Evolutionary conservation across 768 basidiomycete genomes (phyloP).

Genomic region (Kwoniella sp.): DNA sequence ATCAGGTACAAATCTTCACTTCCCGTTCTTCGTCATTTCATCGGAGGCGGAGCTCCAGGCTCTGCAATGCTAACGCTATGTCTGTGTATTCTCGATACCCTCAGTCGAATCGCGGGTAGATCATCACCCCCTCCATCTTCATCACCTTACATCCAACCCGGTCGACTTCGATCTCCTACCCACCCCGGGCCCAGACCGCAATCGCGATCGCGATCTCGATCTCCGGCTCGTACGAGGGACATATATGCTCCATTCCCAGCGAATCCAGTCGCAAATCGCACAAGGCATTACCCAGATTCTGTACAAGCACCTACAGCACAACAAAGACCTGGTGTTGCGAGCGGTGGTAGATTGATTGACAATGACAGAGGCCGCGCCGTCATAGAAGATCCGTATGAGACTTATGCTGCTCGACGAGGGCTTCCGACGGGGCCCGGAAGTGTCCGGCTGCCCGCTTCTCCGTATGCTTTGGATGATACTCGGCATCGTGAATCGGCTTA

Average conservation of each 20-base stretch:
- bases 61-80: too few species aligned
- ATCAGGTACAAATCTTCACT: too few species aligned
- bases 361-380: background rate
- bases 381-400: background rate
- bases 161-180: too few species aligned
- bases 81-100: too few species aligned
- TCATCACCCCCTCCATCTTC: background rate
- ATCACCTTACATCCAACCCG: background rate
- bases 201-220: slow-evolving; percentile 10
- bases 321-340: too few species aligned
- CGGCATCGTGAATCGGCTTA: background rate
- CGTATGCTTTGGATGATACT: background rate
- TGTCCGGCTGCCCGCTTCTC: background rate
- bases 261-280: background rate
- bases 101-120: slow-evolving; percentile 9
- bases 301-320: background rate
- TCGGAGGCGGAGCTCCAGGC: too few species aligned
- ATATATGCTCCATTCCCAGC: background rate
- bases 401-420: background rate
- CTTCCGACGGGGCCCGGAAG: background rate
- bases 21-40: too few species aligned
- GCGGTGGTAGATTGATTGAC: too few species aligned
- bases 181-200: background rate
- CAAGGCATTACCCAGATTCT: slow-evolving; percentile 11
- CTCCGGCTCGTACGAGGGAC: slow-evolving; percentile 2